Evolutionary conservation across 768 basidiomycete genomes (phyloP), one percentile per base, ranked within the genome.

Genomic region (Pleurotus ostreatus): DNA sequence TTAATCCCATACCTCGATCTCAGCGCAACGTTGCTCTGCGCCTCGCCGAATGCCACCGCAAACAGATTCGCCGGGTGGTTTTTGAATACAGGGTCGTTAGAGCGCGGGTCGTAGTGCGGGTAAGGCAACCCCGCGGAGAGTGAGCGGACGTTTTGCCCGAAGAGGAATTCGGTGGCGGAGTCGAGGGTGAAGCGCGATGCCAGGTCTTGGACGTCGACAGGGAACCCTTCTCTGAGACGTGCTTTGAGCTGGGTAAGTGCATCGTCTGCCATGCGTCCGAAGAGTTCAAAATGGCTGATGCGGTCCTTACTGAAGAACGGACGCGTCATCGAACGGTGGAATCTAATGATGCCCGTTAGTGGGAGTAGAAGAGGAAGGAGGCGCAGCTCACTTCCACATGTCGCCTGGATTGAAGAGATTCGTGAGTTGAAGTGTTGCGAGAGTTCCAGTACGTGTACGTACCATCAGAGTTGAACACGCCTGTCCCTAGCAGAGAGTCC

Each of bases 381-480:
- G 12, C n/a, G 13, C 25, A 18, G 59, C 68, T 43, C 53, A 83
- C 77, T 83, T 85, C 84, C 84, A 85, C 67, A 76, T 74, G 2
- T 82, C 81, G 15, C 78, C 79, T 79, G 40, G 5, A 49, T 26
- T 9, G 30, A 34, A 4, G 11, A 34, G 9, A 11, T 9, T 34
- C 30, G 30, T 34, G 30, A 34, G 30, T 34, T 34, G 30, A 4
- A 9, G 30, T 4, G 8, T 9, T 34, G 30, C 9, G 3, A 9
- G 1, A 34, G 9, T 34, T 11, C 4, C 11, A 3, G 11, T 34
- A 20, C 18, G 6, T 23, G 30, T 11, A 47, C 57, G 16, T 61
- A 77, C 83, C 80, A 61, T 83, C 81, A 2, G 80, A 74, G 58
- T 79, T 83, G 68, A 86, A 85, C 0, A 86, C 82, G 0, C 85